phyloP scores from a whole-genome alignment of 768 basidiomycete genomes.

The Tephrocybe sp. region DNA sequence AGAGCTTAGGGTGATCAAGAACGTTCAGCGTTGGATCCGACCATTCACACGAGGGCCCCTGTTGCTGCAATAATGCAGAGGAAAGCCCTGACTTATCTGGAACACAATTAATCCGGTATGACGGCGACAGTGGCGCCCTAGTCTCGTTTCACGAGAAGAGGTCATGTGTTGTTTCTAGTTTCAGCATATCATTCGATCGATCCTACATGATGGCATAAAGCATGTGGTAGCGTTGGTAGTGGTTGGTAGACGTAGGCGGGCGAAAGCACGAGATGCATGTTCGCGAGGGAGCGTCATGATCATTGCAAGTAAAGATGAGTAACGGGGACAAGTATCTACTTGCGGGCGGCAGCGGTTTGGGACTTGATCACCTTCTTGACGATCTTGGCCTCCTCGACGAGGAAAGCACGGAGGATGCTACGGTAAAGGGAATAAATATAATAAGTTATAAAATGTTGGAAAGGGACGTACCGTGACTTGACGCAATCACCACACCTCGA shows the following conservation, averaged over 20 bases:
- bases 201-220: slow-evolving; percentile 27
- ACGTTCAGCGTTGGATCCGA: too few species aligned
- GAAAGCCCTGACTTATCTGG: too few species aligned
- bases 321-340: slow-evolving; percentile 27
- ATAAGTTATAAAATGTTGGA: background rate
- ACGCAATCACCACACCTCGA: slow-evolving; percentile 96
- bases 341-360: slow-evolving; percentile 42
- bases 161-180: too few species aligned
- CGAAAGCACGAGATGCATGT: slow-evolving; percentile 15
- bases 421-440: slow-evolving; percentile 3
- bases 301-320: slow-evolving; percentile 12
- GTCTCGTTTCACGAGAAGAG: too few species aligned
- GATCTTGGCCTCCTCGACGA: slow-evolving; percentile 99
- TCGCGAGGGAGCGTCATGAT: slow-evolving; percentile 4
- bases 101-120: too few species aligned
- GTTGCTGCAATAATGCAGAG: too few species aligned
- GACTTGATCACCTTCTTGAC: slow-evolving; percentile 99
- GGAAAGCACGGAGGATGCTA: slow-evolving; percentile 96
- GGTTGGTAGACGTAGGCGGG: slow-evolving; percentile 13
- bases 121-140: too few species aligned
- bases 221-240: slow-evolving; percentile 8
- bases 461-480: slow-evolving; percentile 74
- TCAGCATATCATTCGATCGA: slow-evolving; percentile 10
- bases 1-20: too few species aligned
- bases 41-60: too few species aligned